These are phyloP conservation scores for Nemania sp. DNA, from an alignment of 2,329 filamentous ascomycete species.

Conservation along the genomic window DNA sequence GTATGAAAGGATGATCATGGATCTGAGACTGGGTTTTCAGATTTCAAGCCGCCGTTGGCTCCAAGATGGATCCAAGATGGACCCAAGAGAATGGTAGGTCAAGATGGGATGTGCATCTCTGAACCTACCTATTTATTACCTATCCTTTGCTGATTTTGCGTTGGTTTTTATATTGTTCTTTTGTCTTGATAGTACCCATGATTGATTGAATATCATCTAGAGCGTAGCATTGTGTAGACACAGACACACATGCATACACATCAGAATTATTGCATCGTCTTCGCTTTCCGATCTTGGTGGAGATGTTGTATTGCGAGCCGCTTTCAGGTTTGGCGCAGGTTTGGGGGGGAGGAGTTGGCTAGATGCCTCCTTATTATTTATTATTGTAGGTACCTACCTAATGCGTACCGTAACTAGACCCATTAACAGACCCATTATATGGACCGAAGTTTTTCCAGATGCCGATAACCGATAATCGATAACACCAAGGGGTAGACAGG, in stretches of 20 bases:
- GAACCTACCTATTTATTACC: too few relatives aligned
- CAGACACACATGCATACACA: not conserved
- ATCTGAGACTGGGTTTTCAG: conserved; percentile 31
- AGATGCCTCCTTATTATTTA: not conserved
- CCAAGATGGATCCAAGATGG: too few relatives aligned
- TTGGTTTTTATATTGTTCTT: not conserved
- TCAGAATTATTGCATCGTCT: not conserved
- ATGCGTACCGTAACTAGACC: too few relatives aligned
- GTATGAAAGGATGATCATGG: conserved; percentile 28
- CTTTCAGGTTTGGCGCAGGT: not conserved
- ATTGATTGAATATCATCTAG: conserved; percentile 6
- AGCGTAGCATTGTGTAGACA: not conserved
- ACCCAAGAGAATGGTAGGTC: conserved; percentile 22
- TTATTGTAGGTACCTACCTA: too few relatives aligned
- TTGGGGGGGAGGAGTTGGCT: not conserved
- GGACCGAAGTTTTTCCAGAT: conserved; percentile 22
- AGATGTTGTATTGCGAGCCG: conserved; percentile 10
- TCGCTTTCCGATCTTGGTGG: conserved; percentile 18
- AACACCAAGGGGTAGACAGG: not conserved
- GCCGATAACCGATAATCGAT: conserved; percentile 33
- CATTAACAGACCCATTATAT: too few relatives aligned
- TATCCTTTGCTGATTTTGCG: not conserved
- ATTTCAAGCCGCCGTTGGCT: conserved; percentile 10
- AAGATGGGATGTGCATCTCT: not conserved
- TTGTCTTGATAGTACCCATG: too few relatives aligned